phyloP scores from a whole-genome alignment of 2,329 filamentous ascomycete genomes.

The Cladosporium sp. region DNA sequence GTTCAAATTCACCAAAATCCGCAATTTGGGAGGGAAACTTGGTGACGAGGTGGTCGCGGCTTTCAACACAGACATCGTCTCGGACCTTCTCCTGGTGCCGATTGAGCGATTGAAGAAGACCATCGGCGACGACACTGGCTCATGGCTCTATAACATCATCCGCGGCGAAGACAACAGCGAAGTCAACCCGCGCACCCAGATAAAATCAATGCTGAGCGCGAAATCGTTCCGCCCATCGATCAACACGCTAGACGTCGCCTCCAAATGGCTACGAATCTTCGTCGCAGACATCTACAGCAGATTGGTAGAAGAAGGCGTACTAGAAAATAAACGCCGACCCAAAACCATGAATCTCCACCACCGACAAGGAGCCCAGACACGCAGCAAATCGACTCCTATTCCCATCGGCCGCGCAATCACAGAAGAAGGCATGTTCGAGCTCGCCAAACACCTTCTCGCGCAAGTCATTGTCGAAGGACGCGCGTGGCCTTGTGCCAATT shows the following conservation, averaged over 20 bases:
- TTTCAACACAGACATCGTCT: slow-evolving; percentile 76
- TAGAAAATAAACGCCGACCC: slow-evolving; percentile 81
- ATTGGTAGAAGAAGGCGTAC: slow-evolving; percentile 81
- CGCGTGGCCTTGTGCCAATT: slow-evolving; percentile 86
- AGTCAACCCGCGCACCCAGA: slow-evolving; percentile 84
- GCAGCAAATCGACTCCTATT: slow-evolving; percentile 71
- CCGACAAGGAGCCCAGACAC: slow-evolving; percentile 65
- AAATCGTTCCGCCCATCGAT: slow-evolving; percentile 91
- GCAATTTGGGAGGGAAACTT: slow-evolving; percentile 90
- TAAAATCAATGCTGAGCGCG: slow-evolving; percentile 95
- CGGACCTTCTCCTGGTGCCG: slow-evolving; percentile 66
- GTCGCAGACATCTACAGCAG: slow-evolving; percentile 84
- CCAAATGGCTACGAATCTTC: slow-evolving; percentile 86
- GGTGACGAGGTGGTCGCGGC: slow-evolving; percentile 78
- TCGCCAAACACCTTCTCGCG: slow-evolving; percentile 69
- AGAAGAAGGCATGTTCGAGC: slow-evolving; percentile 65
- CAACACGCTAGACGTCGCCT: slow-evolving; percentile 69
- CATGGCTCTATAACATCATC: slow-evolving; percentile 79
- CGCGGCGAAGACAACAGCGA: slow-evolving; percentile 82
- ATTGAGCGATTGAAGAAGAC: slow-evolving; percentile 72
- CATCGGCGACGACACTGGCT: slow-evolving; percentile 76
- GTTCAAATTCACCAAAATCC: slow-evolving; percentile 92
- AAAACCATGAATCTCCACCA: slow-evolving; percentile 83
- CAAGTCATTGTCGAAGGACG: slow-evolving; percentile 74
- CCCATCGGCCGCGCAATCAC: slow-evolving; percentile 69